These are phyloP conservation scores for Postia placenta DNA, from an alignment of 768 basidiomycete genomes.

Conservation along the genomic window DNA sequence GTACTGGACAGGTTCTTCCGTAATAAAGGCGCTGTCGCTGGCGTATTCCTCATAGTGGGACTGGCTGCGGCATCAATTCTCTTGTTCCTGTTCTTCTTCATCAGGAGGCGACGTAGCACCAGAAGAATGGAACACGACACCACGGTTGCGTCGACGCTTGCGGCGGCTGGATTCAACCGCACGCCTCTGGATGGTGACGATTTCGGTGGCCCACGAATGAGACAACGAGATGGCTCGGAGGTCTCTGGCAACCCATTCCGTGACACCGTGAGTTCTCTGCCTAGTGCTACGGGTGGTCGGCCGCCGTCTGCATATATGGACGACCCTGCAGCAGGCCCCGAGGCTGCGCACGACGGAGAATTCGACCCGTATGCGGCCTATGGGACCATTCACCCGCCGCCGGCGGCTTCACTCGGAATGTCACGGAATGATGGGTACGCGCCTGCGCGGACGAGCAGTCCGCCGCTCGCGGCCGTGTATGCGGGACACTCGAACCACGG, in stretches of 20 bases:
- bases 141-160: slow-evolving; percentile 64
- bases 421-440: slow-evolving; percentile 32
- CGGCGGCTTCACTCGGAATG: slow-evolving; percentile 11
- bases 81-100: slow-evolving; percentile 65
- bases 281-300: slow-evolving; percentile 10
- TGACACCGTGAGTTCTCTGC: slow-evolving; percentile 18
- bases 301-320: slow-evolving; percentile 22
- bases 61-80: slow-evolving; percentile 65
- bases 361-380: slow-evolving; percentile 55
- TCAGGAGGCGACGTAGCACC: slow-evolving; percentile 59
- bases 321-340: slow-evolving; percentile 28
- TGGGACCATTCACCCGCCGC: slow-evolving; percentile 16
- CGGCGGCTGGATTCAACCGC: slow-evolving; percentile 66
- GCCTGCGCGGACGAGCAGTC: slow-evolving; percentile 41
- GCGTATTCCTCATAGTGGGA: slow-evolving; percentile 87
- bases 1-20: slow-evolving; percentile 63
- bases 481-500: slow-evolving; percentile 14
- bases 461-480: slow-evolving; percentile 30
- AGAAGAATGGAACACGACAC: slow-evolving; percentile 61
- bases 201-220: slow-evolving; percentile 24
- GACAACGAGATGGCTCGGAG: slow-evolving; percentile 11
- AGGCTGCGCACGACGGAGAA: background rate
- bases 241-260: slow-evolving; percentile 16
- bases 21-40: slow-evolving; percentile 88
- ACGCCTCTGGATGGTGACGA: slow-evolving; percentile 65